phyloP scores from a whole-genome alignment of 2,329 filamentous ascomycete species.

The Xylaria arbuscula region DNA sequence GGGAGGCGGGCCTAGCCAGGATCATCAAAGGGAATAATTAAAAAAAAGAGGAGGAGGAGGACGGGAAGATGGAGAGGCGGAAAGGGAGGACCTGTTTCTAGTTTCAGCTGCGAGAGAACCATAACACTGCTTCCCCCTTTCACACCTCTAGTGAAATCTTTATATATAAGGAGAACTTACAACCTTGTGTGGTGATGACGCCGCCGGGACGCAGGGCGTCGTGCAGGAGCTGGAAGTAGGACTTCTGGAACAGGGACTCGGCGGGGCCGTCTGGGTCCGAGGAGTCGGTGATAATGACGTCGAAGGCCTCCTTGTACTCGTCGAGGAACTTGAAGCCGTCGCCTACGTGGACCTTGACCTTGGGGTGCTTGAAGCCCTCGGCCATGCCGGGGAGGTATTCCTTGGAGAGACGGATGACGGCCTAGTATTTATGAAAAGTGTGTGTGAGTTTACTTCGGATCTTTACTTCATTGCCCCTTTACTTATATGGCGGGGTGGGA shows the following conservation, averaged over 20 bases:
- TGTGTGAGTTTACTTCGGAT: slow-evolving; percentile 6
- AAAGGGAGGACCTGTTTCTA: slow-evolving; percentile 38
- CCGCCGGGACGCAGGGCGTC: slow-evolving; percentile 92
- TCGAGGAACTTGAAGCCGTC: slow-evolving; percentile 99
- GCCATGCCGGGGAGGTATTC: slow-evolving; percentile 96
- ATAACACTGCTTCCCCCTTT: slow-evolving; percentile 7
- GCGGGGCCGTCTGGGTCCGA: slow-evolving; percentile 97
- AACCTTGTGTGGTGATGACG: slow-evolving; percentile 99
- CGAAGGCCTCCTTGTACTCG: slow-evolving; percentile 96
- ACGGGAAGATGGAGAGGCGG: slow-evolving; percentile 28
- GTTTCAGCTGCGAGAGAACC: slow-evolving; percentile 44
- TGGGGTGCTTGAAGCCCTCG: slow-evolving; percentile 91
- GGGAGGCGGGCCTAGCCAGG: slow-evolving; percentile 12
- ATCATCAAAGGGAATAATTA: neutral
- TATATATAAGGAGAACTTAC: slow-evolving; percentile 82
- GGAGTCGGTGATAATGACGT: slow-evolving; percentile 99
- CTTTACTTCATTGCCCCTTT: neutral
- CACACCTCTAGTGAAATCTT: slow-evolving; percentile 38
- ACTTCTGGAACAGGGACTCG: slow-evolving; percentile 97
- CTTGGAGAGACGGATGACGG: slow-evolving; percentile 98
- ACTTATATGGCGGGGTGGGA: slow-evolving; percentile 54
- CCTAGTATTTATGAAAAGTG: slow-evolving; percentile 57
- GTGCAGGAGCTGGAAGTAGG: slow-evolving; percentile 94
- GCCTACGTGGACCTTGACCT: slow-evolving; percentile 90
- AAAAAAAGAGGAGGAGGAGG: slow-evolving; percentile 2